phyloP scores from a whole-genome alignment of 805 yeast genomes.

The Monosporozyma unispora region DNA sequence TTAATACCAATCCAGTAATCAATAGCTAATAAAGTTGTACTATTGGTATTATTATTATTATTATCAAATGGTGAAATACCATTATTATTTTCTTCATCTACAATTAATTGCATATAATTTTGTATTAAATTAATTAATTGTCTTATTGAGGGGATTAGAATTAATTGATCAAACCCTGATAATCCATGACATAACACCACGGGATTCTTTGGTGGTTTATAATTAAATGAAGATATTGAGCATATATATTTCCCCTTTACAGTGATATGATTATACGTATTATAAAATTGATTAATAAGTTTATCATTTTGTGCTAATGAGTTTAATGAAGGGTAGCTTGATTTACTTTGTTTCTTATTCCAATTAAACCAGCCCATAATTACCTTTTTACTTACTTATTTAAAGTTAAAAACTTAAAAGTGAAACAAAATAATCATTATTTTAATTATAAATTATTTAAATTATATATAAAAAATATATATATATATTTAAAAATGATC shows the following conservation, averaged over 20 bases:
- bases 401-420: too few species aligned
- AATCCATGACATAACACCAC: slow-evolving; percentile 81
- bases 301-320: not conserved
- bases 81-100: slow-evolving; percentile 3
- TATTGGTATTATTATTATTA: too few species aligned
- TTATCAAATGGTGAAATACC: too few species aligned
- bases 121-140: slow-evolving; percentile 22
- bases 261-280: not conserved
- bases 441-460: too few species aligned
- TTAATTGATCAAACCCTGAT: slow-evolving; percentile 63
- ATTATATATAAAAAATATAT: too few species aligned
- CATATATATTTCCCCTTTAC: not conserved
- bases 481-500: not conserved
- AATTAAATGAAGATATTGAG: slow-evolving; percentile 19
- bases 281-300: not conserved
- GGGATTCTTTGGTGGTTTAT: slow-evolving; percentile 58
- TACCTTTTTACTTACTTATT: too few species aligned
- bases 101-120: slow-evolving; percentile 11
- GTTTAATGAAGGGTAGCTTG: not conserved
- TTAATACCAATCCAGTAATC: slow-evolving; percentile 82
- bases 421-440: not conserved
- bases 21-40: slow-evolving; percentile 23
- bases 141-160: slow-evolving; percentile 35
- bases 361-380: too few species aligned
- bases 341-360: not conserved